Conservation (phyloP, 2,329 filamentous ascomycete genomes). For the Aspergillus japonicus region DNA sequence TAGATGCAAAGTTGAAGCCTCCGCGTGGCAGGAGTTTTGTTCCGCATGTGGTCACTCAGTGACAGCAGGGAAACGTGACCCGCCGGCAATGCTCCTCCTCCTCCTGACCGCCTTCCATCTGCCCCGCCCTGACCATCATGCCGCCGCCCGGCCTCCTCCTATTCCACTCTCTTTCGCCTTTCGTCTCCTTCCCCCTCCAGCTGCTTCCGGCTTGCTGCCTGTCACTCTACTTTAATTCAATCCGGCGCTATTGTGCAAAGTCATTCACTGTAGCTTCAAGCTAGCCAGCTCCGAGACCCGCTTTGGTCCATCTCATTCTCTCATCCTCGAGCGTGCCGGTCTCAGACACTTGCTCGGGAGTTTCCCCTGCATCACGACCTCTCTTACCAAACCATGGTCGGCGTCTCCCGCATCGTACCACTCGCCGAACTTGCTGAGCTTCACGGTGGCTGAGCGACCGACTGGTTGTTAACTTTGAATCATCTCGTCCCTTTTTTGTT, state of each 20-base stretch:
- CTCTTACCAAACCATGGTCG: slow-evolving; percentile 25
- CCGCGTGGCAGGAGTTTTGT: neutral
- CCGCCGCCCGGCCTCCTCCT: slow-evolving; percentile 3
- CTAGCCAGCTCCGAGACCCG: neutral
- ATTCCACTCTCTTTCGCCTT: slow-evolving; percentile 2
- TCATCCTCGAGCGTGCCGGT: neutral
- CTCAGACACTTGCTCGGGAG: neutral
- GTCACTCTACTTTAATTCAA: neutral
- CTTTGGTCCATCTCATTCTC: neutral
- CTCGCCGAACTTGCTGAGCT: slow-evolving; percentile 28
- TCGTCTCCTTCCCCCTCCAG: neutral
- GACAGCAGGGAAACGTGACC: neutral
- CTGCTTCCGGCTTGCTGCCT: slow-evolving; percentile 5
- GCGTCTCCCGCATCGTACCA: slow-evolving; percentile 22
- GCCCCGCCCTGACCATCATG: neutral
- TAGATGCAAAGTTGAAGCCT: neutral
- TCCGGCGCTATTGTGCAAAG: neutral
- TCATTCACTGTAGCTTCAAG: neutral
- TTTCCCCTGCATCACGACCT: slow-evolving; percentile 4
- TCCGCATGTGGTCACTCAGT: no score
- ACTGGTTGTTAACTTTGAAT: slow-evolving; percentile 4
- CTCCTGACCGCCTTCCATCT: neutral
- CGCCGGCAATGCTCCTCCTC: neutral
- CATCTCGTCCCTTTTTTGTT: neutral
- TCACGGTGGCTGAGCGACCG: slow-evolving; percentile 27